Evolutionary conservation across 495 filamentous ascomycete species (phyloP).

Genomic region (Cudoniella acicularis): DNA sequence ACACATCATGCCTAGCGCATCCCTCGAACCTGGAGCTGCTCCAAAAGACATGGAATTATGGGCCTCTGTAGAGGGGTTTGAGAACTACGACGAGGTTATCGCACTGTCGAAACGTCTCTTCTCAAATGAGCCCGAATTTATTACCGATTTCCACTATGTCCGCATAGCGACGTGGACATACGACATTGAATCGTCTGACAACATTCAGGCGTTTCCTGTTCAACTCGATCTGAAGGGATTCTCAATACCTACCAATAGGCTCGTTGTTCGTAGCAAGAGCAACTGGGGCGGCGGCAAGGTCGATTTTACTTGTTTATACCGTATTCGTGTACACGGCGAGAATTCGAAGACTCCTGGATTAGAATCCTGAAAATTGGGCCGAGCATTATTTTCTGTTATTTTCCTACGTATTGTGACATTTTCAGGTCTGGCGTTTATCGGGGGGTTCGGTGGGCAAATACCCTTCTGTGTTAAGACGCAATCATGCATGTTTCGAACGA

Average conservation of each 20-base stretch:
- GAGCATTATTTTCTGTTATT: not conserved
- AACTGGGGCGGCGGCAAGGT: slow-evolving; percentile 46
- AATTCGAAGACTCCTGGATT: not conserved
- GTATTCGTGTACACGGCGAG: slow-evolving; percentile 50
- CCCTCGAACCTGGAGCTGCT: slow-evolving; percentile 50
- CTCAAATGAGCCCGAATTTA: slow-evolving; percentile 14
- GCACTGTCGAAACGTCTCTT: slow-evolving; percentile 30
- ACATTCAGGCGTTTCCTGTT: slow-evolving; percentile 48
- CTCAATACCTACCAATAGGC: slow-evolving; percentile 29
- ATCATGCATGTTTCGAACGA: not conserved
- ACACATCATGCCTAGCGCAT: slow-evolving; percentile 51
- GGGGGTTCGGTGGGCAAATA: not conserved
- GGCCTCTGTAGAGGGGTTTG: slow-evolving; percentile 33
- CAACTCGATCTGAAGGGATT: slow-evolving; percentile 35
- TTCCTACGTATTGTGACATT: not conserved
- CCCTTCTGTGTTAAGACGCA: not conserved
- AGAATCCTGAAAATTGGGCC: not conserved
- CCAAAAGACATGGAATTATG: slow-evolving; percentile 61
- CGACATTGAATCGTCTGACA: slow-evolving; percentile 37
- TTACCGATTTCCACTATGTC: slow-evolving; percentile 33
- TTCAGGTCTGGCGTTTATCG: not conserved
- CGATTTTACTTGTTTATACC: slow-evolving; percentile 60
- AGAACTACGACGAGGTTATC: slow-evolving; percentile 15
- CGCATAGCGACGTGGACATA: slow-evolving; percentile 53
- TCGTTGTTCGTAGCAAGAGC: slow-evolving; percentile 46